A percentile compares a stretch with the other conserved stretches of the same genome.
Conservation (phyloP, 768 basidiomycete genomes). For the Inosperma sp. region DNA sequence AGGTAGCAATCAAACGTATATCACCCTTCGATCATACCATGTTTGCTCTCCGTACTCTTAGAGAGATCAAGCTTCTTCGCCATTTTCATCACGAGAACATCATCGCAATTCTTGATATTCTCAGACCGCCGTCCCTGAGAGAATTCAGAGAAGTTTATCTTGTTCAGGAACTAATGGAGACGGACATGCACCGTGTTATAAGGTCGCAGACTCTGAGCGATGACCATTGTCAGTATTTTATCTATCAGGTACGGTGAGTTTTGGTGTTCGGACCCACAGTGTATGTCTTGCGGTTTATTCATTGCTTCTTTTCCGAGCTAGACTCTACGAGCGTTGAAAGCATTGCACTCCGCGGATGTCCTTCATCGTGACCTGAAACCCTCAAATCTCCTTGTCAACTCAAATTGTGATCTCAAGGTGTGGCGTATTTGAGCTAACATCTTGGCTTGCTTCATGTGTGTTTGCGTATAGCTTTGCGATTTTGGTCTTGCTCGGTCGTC, state of each 20-base stretch:
- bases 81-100: conserved; percentile 40
- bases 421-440: conserved; percentile 29
- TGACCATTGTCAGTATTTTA: conserved; percentile 92
- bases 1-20: conserved; percentile 95
- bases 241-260: conserved; percentile 53
- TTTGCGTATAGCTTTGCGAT: conserved; percentile 86
- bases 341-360: conserved; percentile 93
- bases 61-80: conserved; percentile 84
- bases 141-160: conserved; percentile 81
- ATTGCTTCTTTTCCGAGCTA: neutral
- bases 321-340: conserved; percentile 92
- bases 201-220: conserved; percentile 92
- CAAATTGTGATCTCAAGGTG: conserved; percentile 94
- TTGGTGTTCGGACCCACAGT: neutral
- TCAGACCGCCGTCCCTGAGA: conserved; percentile 70
- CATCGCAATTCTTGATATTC: conserved; percentile 93
- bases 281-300: neutral
- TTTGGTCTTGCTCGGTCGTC: conserved; percentile 92
- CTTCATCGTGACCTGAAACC: conserved; percentile 97
- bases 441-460: neutral
- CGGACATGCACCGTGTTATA: conserved; percentile 96
- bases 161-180: conserved; percentile 92
- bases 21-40: conserved; percentile 92
- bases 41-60: conserved; percentile 81
- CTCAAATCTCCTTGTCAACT: conserved; percentile 94